Base-by-base conservation (phyloP, 2,329 filamentous ascomycete species). In the Xylariaceae sp. region DNA sequence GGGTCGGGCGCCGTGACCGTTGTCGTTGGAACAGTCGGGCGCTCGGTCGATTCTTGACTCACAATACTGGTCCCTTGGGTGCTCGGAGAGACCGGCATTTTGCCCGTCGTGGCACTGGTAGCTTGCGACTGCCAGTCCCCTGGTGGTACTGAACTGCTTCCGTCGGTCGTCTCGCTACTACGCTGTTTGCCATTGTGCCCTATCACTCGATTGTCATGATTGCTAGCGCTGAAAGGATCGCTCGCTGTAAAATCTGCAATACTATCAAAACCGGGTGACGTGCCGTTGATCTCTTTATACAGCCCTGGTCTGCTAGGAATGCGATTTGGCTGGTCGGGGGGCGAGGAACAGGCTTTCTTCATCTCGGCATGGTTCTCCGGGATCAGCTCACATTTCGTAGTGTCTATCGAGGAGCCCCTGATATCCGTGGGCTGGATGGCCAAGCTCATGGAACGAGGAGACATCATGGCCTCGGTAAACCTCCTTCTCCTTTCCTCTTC, bases 61-160 rank as follows among this genome's bases (percentile, higher is more conserved):
- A 85, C 80, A 60, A 88, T 84, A 70, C 85, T 88, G 18, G 85
- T 88, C 40, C 84, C 85, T 66, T 85, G 79, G 2, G 85, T 88
- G 67, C 84, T 87, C 2, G 85, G 85, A 20, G 85, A 87, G 37
- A 87, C 73, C 2, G 85, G 83, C 80, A 86, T 81, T 71, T 85
- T 86, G 48, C 83, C 81, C 1, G 84, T 87, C 1, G 84, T 85
- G 7, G 83, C 84, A 63, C 83, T 86, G 14, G 84, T 87, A 3
- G 80, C 82, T 62, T 87, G 84, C 3, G 82, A 85, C 2, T 81
- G 81, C 82, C 84, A 87, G 63, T 87, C 85, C 9, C 80, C 83
- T 0, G 79, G 77, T 0, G 79, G 80, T 1, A 76, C 79, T 7
- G 82, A 83, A 43, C 75, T 78, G 68, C 84, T 84, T 44, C 81